A percentile compares a stretch with the other conserved stretches of the same genome.
phyloP scores from a whole-genome alignment of 306 rosid genomes.

The Argentina anserina region DNA sequence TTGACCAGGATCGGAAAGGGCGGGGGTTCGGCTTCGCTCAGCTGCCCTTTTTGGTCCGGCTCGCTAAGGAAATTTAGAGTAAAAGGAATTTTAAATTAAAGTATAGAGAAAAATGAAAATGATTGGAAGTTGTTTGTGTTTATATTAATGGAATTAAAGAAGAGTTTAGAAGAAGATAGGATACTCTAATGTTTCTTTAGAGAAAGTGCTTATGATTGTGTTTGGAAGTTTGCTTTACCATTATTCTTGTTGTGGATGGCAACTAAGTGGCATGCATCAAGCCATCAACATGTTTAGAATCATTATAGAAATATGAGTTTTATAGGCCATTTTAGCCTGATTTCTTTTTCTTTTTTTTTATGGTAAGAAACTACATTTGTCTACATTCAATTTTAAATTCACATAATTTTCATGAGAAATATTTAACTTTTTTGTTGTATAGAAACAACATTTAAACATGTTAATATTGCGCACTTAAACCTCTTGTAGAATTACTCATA shows the following conservation, averaged over 20 bases:
- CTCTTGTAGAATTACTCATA: too few species aligned
- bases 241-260: not conserved
- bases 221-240: not conserved
- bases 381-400: too few species aligned
- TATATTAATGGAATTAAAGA: not conserved
- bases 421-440: too few species aligned
- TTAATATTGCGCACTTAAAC: too few species aligned
- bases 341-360: too few species aligned
- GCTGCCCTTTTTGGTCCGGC: slow-evolving; percentile 20
- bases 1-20: slow-evolving; percentile 11
- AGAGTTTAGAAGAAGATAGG: not conserved
- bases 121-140: not conserved
- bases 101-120: not conserved
- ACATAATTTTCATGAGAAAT: too few species aligned
- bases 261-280: not conserved
- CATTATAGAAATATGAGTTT: too few species aligned
- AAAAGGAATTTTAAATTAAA: not conserved
- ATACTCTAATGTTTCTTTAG: not conserved
- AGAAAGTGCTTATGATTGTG: not conserved
- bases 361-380: too few species aligned
- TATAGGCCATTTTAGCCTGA: too few species aligned
- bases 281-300: too few species aligned
- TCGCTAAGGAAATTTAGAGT: not conserved
- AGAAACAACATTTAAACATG: too few species aligned
- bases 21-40: slow-evolving; percentile 4